Base-by-base conservation (phyloP, 805 yeast genomes). In the Myxozyma geophila region DNA sequence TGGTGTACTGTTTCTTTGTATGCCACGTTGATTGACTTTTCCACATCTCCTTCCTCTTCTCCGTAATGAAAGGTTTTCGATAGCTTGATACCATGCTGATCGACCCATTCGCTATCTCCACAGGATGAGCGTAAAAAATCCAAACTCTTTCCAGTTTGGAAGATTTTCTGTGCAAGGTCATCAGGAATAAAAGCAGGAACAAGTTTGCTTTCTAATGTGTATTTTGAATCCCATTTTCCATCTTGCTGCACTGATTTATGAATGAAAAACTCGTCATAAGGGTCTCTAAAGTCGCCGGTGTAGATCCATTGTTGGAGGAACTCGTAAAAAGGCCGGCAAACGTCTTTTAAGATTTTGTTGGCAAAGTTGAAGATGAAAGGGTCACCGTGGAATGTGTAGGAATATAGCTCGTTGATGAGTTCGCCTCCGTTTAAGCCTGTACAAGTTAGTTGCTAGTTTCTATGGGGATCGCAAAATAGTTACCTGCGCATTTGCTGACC, bases 261-360 rank as follows among this genome's bases (percentile, higher is more conserved):
- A 21, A 82, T 83, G 70, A 90, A 92, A 70, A 91, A 91, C 67
- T 87, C 93, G 15, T 80, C 81, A 61, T 76, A 77, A 0, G 77
- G 80, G 60, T 83, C 85, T 2, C 79, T 75, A 15, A 91, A 72
- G 56, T 82, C 84, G 0, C 97, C 98, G 49, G 81, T 75, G 0
- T 84, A 73, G 1, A 91, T 72, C 98, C 98, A 93, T 49, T 80
- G 79, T 46, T 80, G 79, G 4, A 89, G 69, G 37, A 85, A 79
- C 46, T 82, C 84, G 59, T 80, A 81, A 72, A 90, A 90, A 0
- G 96, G 90, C 6, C 76, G 76, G 0, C 82, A 74, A 2, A 85
- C 78, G 37, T 79, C 78, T 2, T 73, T 58, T 59, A 86, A 83
- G 21, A 89, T 75, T 4, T 75, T 69, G 0, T 56, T 51, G 0